Percentiles rank a stretch among this genome's conserved stretches.
phyloP scores from a whole-genome alignment of 176 grass and related monocot genomes.

The Oryza glaberrima region DNA sequence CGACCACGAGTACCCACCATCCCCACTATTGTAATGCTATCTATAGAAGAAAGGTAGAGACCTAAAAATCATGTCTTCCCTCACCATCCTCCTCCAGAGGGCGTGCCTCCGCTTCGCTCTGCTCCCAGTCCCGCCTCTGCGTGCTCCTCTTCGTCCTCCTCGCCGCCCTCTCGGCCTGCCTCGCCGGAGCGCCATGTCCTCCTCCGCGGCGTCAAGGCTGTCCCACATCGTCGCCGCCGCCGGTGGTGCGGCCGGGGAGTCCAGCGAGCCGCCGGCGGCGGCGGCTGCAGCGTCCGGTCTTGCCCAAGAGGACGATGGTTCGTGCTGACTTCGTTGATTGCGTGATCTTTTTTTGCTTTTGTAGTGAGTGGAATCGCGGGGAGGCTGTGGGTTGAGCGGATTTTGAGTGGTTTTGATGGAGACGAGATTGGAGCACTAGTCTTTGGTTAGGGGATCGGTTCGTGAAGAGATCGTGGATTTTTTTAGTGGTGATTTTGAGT shows the following conservation, averaged over 20 bases:
- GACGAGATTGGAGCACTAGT: constrained; percentile 31
- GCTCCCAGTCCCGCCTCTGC: constrained; percentile 44
- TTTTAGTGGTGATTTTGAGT: constrained; percentile 15
- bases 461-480: not conserved
- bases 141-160: constrained; percentile 35
- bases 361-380: not conserved
- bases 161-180: constrained; percentile 38
- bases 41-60: constrained; percentile 38
- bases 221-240: constrained; percentile 54
- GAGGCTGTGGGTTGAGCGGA: constrained; percentile 17
- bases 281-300: constrained; percentile 25
- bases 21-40: constrained; percentile 34
- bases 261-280: constrained; percentile 34
- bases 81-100: constrained; percentile 72
- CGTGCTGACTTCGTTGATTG: constrained; percentile 7
- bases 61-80: constrained; percentile 51
- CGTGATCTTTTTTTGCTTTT: constrained; percentile 1
- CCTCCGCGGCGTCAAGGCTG: constrained; percentile 56
- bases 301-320: constrained; percentile 72
- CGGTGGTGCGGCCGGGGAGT: constrained; percentile 44
- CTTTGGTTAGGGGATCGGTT: constrained; percentile 23
- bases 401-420: constrained; percentile 12
- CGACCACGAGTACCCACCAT: not conserved
- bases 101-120: constrained; percentile 58
- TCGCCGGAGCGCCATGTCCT: constrained; percentile 47